Percentiles rank a stretch among this genome's conserved stretches.
phyloP scores from a whole-genome alignment of 306 rosid genomes.

The Gillenia trifoliata region DNA sequence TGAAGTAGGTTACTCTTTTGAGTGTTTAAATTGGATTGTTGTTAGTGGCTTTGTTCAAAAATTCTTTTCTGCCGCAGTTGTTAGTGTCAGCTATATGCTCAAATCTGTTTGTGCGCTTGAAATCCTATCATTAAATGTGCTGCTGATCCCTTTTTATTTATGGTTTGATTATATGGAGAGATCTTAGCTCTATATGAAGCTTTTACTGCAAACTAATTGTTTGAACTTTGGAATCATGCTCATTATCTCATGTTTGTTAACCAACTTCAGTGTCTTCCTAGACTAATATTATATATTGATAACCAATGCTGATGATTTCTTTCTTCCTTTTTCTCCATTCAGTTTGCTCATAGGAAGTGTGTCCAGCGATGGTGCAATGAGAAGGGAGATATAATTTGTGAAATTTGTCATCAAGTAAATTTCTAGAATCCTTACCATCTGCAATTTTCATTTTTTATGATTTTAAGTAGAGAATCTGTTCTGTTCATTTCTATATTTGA shows the following conservation, averaged over 20 bases:
- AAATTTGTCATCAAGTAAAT: constrained; percentile 62
- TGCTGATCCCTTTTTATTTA: neutral
- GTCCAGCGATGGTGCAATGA: constrained; percentile 72
- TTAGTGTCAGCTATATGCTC: neutral
- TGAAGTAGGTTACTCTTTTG: neutral
- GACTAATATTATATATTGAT: neutral
- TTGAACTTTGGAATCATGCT: neutral
- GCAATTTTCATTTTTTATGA: neutral
- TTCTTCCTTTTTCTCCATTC: neutral
- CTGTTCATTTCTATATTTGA: neutral
- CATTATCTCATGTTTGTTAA: neutral
- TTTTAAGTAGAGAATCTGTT: neutral
- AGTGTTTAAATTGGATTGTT: too few species aligned
- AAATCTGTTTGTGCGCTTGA: neutral
- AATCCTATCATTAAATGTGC: neutral
- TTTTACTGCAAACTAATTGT: neutral
- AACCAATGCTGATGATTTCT: neutral
- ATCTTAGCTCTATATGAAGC: neutral
- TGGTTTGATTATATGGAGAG: neutral
- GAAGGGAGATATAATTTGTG: constrained; percentile 61
- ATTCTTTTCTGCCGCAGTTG: neutral
- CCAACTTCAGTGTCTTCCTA: neutral
- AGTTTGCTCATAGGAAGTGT: constrained; percentile 67
- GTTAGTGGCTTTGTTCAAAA: neutral
- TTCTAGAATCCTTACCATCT: neutral